Conservation (phyloP, 768 basidiomycete genomes). For the Pleurotus giganteus region DNA sequence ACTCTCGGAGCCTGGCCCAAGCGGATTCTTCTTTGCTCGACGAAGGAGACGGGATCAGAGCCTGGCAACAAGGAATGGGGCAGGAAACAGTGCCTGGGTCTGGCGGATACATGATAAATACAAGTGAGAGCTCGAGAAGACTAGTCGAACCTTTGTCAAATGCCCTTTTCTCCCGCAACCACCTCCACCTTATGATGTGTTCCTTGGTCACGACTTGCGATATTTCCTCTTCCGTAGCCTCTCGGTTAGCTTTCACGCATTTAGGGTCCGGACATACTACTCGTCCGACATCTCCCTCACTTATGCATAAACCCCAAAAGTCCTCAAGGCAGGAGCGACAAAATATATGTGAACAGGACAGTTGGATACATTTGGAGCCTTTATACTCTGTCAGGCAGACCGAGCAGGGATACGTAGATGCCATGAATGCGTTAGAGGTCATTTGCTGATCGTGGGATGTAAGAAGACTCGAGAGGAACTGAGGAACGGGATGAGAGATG, state of each 20-base stretch:
- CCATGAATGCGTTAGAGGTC: conserved; percentile 54
- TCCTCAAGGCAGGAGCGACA: conserved; percentile 77
- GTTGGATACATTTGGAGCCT: conserved; percentile 69
- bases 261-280: conserved; percentile 81
- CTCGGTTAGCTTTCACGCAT: conserved; percentile 66
- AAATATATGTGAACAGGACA: conserved; percentile 77
- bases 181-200: conserved; percentile 70
- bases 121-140: background rate
- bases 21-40: conserved; percentile 50
- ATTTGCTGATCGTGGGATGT: conserved; percentile 45
- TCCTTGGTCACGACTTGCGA: conserved; percentile 64
- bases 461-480: conserved; percentile 47
- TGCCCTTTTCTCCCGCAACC: conserved; percentile 69
- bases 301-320: conserved; percentile 81
- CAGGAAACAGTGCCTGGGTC: conserved; percentile 83
- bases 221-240: conserved; percentile 71
- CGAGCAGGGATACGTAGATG: conserved; percentile 65
- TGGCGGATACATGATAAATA: conserved; percentile 20
- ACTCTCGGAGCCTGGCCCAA: conserved; percentile 73
- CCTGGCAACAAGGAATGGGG: conserved; percentile 78
- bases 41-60: conserved; percentile 63
- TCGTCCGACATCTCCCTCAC: conserved; percentile 70
- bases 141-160: conserved; percentile 62
- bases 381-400: conserved; percentile 76
- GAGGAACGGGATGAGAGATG: conserved; percentile 57